These are phyloP conservation scores for Staphylotrichum longicolle DNA, from an alignment of 495 filamentous ascomycete species.

Conservation along the genomic window DNA sequence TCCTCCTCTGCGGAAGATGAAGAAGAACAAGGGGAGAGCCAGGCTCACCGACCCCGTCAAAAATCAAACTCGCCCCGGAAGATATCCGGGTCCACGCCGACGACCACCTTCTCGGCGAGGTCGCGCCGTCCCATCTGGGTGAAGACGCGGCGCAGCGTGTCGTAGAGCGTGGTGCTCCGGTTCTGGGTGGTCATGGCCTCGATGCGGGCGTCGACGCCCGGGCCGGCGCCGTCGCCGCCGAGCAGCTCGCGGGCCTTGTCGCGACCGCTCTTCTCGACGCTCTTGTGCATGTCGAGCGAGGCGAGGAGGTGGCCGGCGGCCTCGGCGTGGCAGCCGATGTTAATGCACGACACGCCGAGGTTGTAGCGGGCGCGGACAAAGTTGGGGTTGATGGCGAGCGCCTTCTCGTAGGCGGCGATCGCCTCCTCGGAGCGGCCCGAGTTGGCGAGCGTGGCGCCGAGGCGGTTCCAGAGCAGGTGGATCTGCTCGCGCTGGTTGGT, in stretches of 20 bases:
- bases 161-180: slow-evolving; percentile 92
- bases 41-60: slow-evolving; percentile 35
- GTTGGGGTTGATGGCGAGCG: slow-evolving; percentile 82
- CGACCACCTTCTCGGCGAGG: slow-evolving; percentile 78
- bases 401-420: slow-evolving; percentile 92
- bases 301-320: slow-evolving; percentile 93
- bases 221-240: slow-evolving; percentile 50
- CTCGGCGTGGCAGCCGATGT: slow-evolving; percentile 91
- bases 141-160: slow-evolving; percentile 89
- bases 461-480: slow-evolving; percentile 95
- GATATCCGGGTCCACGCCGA: slow-evolving; percentile 85
- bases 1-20: background rate
- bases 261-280: slow-evolving; percentile 79
- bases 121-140: slow-evolving; percentile 89
- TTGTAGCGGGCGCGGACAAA: slow-evolving; percentile 98
- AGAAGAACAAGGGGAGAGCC: background rate
- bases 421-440: slow-evolving; percentile 89
- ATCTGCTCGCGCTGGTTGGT: slow-evolving; percentile 73
- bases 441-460: slow-evolving; percentile 95
- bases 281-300: slow-evolving; percentile 93
- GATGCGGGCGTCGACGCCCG: slow-evolving; percentile 58
- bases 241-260: slow-evolving; percentile 83
- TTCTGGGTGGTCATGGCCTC: slow-evolving; percentile 86
- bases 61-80: slow-evolving; percentile 69
- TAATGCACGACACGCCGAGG: slow-evolving; percentile 93